Conservation (phyloP, 2,329 filamentous ascomycete species). For the Talaromyces sp. region DNA sequence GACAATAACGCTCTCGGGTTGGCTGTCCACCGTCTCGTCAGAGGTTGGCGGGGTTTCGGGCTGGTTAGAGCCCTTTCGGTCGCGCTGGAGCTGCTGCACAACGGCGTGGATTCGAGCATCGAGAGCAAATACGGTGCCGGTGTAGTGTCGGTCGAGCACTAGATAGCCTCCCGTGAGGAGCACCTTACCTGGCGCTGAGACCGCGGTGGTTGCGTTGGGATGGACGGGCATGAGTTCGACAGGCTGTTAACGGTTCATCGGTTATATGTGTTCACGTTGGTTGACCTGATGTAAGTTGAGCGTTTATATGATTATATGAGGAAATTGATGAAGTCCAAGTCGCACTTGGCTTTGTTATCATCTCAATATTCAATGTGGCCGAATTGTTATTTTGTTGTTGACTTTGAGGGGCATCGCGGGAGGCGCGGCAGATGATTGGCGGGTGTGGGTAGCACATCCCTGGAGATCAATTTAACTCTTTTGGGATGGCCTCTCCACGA, state of each 20-base stretch:
- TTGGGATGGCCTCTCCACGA: neutral
- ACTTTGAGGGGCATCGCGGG: conserved; percentile 7
- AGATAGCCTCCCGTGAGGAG: conserved; percentile 92
- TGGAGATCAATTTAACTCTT: conserved; percentile 1
- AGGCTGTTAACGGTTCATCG: neutral
- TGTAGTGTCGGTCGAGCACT: conserved; percentile 83
- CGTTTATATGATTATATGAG: neutral
- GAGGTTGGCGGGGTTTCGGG: neutral
- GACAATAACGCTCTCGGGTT: conserved; percentile 70
- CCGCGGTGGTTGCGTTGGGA: conserved; percentile 46
- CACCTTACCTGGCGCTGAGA: conserved; percentile 95
- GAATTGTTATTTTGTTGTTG: neutral
- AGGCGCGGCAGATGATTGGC: neutral
- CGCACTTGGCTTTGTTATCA: neutral
- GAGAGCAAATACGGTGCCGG: conserved; percentile 65
- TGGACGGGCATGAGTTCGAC: conserved; percentile 14
- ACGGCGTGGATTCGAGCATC: conserved; percentile 62
- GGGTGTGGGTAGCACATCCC: neutral
- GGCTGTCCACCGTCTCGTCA: conserved; percentile 57
- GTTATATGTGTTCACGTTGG: neutral
- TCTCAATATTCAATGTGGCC: neutral
- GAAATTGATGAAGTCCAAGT: neutral
- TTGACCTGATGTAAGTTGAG: neutral
- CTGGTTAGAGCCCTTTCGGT: conserved; percentile 11
- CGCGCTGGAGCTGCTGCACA: conserved; percentile 52